Percentiles rank a stretch among this genome's conserved stretches.
Conservation (phyloP, 805 yeast genomes). For the Ogataea minuta region DNA sequence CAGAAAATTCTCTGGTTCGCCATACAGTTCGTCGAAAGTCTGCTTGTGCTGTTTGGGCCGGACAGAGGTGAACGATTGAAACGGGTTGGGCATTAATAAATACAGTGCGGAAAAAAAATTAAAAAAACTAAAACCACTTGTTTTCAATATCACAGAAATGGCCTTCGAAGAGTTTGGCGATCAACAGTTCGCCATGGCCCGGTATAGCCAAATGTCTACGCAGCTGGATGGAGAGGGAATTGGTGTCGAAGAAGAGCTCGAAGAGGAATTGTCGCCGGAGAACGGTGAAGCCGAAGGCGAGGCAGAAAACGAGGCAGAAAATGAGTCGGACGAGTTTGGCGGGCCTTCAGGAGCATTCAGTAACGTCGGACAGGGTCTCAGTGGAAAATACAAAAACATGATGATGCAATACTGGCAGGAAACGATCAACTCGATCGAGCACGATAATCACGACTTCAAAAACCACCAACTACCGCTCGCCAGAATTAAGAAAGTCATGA, state of each 20-base stretch:
- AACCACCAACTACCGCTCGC: constrained; percentile 95
- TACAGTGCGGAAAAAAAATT: not conserved
- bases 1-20: constrained; percentile 90
- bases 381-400: constrained; percentile 76
- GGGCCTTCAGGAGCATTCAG: constrained; percentile 39
- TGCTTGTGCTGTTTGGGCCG: constrained; percentile 42
- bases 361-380: constrained; percentile 91
- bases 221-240: constrained; percentile 17
- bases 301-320: constrained; percentile 36
- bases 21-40: constrained; percentile 79
- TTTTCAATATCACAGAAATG: constrained; percentile 15
- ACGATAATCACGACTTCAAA: constrained; percentile 85
- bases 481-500: constrained; percentile 95
- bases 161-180: constrained; percentile 20
- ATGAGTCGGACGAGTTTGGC: constrained; percentile 39
- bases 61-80: constrained; percentile 31
- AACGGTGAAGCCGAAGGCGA: constrained; percentile 28
- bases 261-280: constrained; percentile 31
- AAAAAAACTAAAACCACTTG: constrained; percentile 3
- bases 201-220: constrained; percentile 14
- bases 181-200: constrained; percentile 13
- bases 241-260: constrained; percentile 28
- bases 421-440: constrained; percentile 85
- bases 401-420: constrained; percentile 99
- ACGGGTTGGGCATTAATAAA: constrained; percentile 27